phyloP scores from a whole-genome alignment of 345 rosid genomes.

The Combretum micranthum region DNA sequence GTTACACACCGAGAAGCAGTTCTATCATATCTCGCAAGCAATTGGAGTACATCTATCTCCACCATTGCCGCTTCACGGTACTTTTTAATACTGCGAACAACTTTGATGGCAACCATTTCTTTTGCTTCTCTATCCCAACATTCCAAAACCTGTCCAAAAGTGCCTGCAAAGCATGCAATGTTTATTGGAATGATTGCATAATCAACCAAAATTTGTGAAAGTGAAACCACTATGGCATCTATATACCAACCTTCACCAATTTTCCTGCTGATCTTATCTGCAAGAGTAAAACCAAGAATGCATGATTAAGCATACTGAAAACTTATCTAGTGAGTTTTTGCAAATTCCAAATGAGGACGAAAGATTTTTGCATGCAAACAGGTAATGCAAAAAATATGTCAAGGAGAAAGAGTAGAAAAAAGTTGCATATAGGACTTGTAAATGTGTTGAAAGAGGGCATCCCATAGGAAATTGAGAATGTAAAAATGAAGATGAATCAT shows the following conservation, averaged over 20 bases:
- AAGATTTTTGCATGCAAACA: neutral
- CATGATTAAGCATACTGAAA: neutral
- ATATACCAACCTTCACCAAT: conserved; percentile 56
- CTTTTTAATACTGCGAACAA: conserved; percentile 56
- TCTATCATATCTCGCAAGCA: conserved; percentile 49
- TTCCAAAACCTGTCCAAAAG: conserved; percentile 73
- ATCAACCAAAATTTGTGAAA: neutral
- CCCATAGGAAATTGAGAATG: neutral
- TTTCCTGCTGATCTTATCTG: conserved; percentile 64
- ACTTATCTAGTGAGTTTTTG: conserved; percentile 4
- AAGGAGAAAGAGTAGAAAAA: neutral
- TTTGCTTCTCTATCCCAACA: conserved; percentile 65
- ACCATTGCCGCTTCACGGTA: conserved; percentile 63
- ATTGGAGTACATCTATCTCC: conserved; percentile 56
- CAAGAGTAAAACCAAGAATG: conserved; percentile 12
- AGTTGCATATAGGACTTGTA: neutral
- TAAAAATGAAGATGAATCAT: neutral
- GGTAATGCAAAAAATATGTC: neutral
- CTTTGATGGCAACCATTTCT: conserved; percentile 62
- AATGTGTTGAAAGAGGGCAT: neutral
- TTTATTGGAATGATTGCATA: neutral
- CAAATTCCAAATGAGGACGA: neutral
- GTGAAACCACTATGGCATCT: neutral
- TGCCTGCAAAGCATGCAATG: conserved; percentile 33
- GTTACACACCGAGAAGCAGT: conserved; percentile 43